phyloP scores from a whole-genome alignment of 495 filamentous ascomycete genomes.

The Tricharina praecox region DNA sequence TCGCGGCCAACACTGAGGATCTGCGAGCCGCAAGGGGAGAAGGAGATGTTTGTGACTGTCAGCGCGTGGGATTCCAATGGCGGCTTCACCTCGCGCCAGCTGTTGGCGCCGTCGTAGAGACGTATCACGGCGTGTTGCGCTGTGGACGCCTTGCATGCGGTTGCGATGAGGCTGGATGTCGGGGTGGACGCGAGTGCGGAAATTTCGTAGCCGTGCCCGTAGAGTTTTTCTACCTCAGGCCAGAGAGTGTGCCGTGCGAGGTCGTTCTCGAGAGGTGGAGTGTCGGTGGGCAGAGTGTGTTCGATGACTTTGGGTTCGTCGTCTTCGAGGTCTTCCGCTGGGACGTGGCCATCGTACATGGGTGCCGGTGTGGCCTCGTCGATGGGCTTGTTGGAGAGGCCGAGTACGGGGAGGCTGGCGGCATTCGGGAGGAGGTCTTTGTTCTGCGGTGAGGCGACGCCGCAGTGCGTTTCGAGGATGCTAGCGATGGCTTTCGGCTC shows the following conservation, averaged over 20 bases:
- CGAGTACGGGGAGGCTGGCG: slow-evolving; percentile 83
- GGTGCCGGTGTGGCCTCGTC: slow-evolving; percentile 29
- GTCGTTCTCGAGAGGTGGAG: slow-evolving; percentile 73
- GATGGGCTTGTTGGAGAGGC: slow-evolving; percentile 88
- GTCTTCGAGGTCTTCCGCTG: slow-evolving; percentile 36
- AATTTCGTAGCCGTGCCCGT: slow-evolving; percentile 97
- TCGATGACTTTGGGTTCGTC: slow-evolving; percentile 25
- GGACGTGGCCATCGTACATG: slow-evolving; percentile 35
- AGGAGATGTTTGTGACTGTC: slow-evolving; percentile 65
- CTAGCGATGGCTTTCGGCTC: slow-evolving; percentile 69
- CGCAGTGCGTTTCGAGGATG: slow-evolving; percentile 51
- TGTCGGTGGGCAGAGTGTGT: slow-evolving; percentile 38
- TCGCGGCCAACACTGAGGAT: slow-evolving; percentile 84
- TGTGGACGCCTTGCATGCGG: slow-evolving; percentile 84
- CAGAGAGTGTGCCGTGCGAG: slow-evolving; percentile 81
- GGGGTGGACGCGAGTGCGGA: slow-evolving; percentile 70
- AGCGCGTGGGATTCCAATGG: slow-evolving; percentile 62
- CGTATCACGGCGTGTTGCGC: slow-evolving; percentile 88
- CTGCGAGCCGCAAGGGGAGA: slow-evolving; percentile 53
- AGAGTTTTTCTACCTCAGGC: slow-evolving; percentile 93
- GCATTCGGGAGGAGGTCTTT: slow-evolving; percentile 49
- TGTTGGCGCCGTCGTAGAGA: slow-evolving; percentile 58
- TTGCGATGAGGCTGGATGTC: slow-evolving; percentile 60
- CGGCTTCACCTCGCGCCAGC: slow-evolving; percentile 75
- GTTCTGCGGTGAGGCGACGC: slow-evolving; percentile 32